Percentiles rank a stretch among this genome's conserved stretches.
Conservation (phyloP, 2,329 filamentous ascomycete species). For the Plenodomus tracheiphilus region DNA sequence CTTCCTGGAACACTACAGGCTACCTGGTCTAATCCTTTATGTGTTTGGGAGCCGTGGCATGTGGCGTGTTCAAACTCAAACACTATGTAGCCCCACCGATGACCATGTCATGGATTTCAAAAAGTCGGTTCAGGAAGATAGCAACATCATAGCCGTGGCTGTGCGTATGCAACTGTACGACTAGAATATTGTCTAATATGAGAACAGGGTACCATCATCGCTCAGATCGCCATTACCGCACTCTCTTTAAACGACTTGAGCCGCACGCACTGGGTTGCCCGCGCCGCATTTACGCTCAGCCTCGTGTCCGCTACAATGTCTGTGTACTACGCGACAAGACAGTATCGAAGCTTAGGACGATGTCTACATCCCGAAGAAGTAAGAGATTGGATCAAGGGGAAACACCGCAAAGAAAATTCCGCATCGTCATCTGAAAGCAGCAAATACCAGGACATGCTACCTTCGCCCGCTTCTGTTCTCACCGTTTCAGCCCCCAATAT, state of each 20-base stretch:
- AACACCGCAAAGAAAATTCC: no score
- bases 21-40: no score
- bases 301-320: neutral
- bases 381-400: neutral
- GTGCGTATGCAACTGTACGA: neutral
- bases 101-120: neutral
- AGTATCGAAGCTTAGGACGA: neutral
- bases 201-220: neutral
- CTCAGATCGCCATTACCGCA: slow-evolving; percentile 3
- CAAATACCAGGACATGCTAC: neutral
- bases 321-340: slow-evolving; percentile 1
- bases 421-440: no score
- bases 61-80: neutral
- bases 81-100: neutral
- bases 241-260: neutral
- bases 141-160: slow-evolving; percentile 4
- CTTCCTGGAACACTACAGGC: no score
- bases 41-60: no score
- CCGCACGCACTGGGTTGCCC: neutral
- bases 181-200: no score
- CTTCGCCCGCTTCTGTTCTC: neutral
- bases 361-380: neutral
- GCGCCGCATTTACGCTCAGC: neutral
- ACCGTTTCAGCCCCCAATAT: neutral
- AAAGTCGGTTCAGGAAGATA: neutral